Evolutionary conservation across 164 flowering plant species (phyloP).

Genomic region (Akebia trifoliata): DNA sequence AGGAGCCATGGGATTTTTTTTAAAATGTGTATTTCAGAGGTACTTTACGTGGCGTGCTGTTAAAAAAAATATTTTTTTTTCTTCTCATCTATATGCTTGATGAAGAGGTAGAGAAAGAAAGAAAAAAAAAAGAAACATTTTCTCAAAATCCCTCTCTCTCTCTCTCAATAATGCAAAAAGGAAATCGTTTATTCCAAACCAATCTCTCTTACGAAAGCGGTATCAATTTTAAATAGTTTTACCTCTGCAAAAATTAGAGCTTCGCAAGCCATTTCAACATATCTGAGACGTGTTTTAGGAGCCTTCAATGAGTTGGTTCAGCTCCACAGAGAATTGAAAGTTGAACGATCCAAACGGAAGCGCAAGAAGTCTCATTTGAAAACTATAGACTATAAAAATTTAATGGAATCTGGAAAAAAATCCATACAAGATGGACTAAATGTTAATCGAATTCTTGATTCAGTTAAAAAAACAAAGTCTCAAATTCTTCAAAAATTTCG

Average conservation of each 20-base stretch:
- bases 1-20: too few relatives aligned
- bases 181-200: slow-evolving; percentile 25
- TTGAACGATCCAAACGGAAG: background rate
- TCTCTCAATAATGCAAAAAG: too few relatives aligned
- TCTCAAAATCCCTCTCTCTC: too few relatives aligned
- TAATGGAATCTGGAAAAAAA: background rate
- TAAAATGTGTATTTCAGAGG: too few relatives aligned
- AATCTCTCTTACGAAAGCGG: slow-evolving; percentile 26
- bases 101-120: too few relatives aligned
- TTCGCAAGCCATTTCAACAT: slow-evolving; percentile 19
- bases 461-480: background rate
- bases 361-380: background rate
- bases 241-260: slow-evolving; percentile 19
- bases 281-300: slow-evolving; percentile 21
- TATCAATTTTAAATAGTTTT: slow-evolving; percentile 19
- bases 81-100: too few relatives aligned
- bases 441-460: background rate
- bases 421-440: background rate
- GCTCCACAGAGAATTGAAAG: slow-evolving; percentile 21
- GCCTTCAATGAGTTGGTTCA: slow-evolving; percentile 28
- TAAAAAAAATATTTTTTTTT: too few relatives aligned
- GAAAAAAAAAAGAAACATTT: too few relatives aligned
- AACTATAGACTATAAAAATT: background rate
- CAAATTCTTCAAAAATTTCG: background rate
- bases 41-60: too few relatives aligned